Base-by-base conservation (phyloP, 805 yeast genomes). In the Lipomyces yamanashiensis region DNA sequence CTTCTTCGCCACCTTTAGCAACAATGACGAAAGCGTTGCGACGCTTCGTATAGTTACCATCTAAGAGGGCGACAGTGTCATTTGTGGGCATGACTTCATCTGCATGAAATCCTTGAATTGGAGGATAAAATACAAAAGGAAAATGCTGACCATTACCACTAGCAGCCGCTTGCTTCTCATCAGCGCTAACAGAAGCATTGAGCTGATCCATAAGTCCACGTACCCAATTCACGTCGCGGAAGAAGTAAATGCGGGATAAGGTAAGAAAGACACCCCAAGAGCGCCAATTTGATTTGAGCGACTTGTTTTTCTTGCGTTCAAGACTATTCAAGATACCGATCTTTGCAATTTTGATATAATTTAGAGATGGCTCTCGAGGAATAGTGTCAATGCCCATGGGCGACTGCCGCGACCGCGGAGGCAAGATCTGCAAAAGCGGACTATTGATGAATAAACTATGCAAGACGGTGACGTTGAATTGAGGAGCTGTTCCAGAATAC, bases 251-350 rank as follows among this genome's bases (percentile, higher is more conserved):
- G 57, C 77, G 77, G 7, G 80, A 75, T 10, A 76, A 73, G 1
- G 82, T 80, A 41, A 79, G 70, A 12, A 79, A 69, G 0, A 76
- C 79, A 9, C 82, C 82, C 78, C 79, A 78, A 53, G 77, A 78
- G 23, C 74, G 72, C 79, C 78, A 76, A 57, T 33, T 37, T 2
- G 43, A 23, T 70, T 73, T n/a, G 73, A 71, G 23, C 70, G 72
- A 19, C 71, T 54, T 67, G 70, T 67, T 50, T 74, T 71, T 62
- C 73, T 75, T 34, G 68, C 70, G 59, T 63, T 79, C 81, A 10
- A 75, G 71, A 12, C 78, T 67, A 28, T 67, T 70, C 7, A 79
- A 59, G 10, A 76, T 62, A 0, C 82, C 82, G 17, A 77, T 69
- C 59, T 78, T 79, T 57, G 77, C 74, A 8, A 79, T 74, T 45